Base-by-base conservation (phyloP, 257 asterid species). In the Mitragyna speciosa region DNA sequence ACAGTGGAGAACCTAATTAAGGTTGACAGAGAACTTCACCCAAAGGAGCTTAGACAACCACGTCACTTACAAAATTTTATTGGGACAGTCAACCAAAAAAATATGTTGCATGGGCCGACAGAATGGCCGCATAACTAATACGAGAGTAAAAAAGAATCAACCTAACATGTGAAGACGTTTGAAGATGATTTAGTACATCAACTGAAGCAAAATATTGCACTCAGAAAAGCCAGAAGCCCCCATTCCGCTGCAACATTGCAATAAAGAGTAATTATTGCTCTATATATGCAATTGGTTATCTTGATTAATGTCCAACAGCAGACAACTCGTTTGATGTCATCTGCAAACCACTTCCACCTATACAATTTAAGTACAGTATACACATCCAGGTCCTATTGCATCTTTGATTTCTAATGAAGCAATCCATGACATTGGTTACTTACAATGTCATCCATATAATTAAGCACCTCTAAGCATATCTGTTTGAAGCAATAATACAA, bases 281-380 rank as follows among this genome's bases (percentile, higher is more conserved):
- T 76, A 47, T 16, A 76, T 26, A 69, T 45, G 26, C 26, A 59
- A 47, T 47, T 30, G 78, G 24, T 12, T 79, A 79, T 79, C 72
- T 71, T 71, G 30, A 28, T 48, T 58, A 20, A 12, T 59, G 33
- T 70, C 14, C 72, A 41, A 45, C 63, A 79, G 36, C 72, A 56
- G 82, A 45, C 64, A 70, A n/a, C 30, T 61, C 71, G 12, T 30
- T 45, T 36, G 66, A 59, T 72, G 73, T 56, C 73, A 30, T 63
- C 70, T 61, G 78, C 78, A 59, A 17, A 30, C 14, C 65, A 47
- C 9, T 64, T 47, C 66, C n/a, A 7, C 36, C 59, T 51, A 14
- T 77, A 67, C 68, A 77, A 22, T 56, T 20, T 66, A 49, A 49
- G 48, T 68, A 67, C 74, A 51, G 39, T 36, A 56, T 51, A 36